Evolutionary conservation across 2,329 filamentous ascomycete genomes (phyloP), one percentile per base, ranked within the genome.

Genomic region (Allantophomopsis cytisporea): DNA sequence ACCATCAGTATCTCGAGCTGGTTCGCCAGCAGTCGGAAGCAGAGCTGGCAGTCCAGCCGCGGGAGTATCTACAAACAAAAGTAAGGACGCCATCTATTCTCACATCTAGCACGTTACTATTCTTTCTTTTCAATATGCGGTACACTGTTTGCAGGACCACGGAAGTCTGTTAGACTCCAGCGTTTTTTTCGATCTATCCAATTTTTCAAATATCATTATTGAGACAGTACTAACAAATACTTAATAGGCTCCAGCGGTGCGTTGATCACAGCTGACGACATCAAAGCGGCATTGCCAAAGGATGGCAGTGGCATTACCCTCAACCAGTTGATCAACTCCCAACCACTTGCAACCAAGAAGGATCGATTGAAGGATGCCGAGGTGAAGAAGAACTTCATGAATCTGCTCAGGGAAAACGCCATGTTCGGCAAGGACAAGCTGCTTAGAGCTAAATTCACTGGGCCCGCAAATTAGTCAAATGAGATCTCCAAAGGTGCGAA

Each of bases 1-100:
- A 5, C 75, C 76, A 5, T 61, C 62, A 7, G 73, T 65, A 13
- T 83, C 76, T 7, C 66, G 79, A 43, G 70, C 73, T 38, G 69
- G 69, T 21, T 83, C 78, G 51, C 80, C 75, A 50, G 41, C 39
- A 42, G 45, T 41, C 39, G 50, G 45, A 41, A 57, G 54, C 38
- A 53, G 53, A 45, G 49, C 52, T 38, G 52, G 52, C 2, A 57
- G 53, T 38, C 54, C 54, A 30, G 46, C 43, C 39, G 39, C 39
- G 37, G 45, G 39, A 42, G 40, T 15, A 39, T 34, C 31, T 34
- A 14, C 31, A 34, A 34, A 34, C 23, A 28, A 36, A 36, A 23
- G 35, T 36, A 36, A 18, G 35, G 13, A 16, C 12, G 32, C 4
- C 4, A 16, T 5, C 17, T 34, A 34, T 34, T 34, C 12, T 18